phyloP scores from a whole-genome alignment of 371 early-diverging fungal genomes.

The Enterocytospora artemiae region DNA sequence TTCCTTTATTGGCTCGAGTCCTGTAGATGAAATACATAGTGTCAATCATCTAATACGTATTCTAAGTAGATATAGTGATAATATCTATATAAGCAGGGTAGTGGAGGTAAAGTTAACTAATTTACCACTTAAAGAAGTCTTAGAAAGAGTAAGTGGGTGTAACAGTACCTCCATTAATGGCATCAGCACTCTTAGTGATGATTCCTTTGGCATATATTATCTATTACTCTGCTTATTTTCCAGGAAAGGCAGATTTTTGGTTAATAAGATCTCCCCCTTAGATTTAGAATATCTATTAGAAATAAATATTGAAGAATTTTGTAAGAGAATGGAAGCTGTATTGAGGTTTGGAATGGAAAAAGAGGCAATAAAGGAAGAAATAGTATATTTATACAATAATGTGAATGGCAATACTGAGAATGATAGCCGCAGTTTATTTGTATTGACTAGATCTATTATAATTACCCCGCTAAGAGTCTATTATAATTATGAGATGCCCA shows the following conservation, averaged over 20 bases:
- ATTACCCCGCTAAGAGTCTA: constrained; percentile 25
- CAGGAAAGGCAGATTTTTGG: constrained; percentile 8
- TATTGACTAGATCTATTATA: background rate
- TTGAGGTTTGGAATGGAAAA: background rate
- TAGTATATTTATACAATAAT: background rate
- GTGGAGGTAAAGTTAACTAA: too few relatives aligned
- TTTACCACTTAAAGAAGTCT: too few relatives aligned
- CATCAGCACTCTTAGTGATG: too few relatives aligned
- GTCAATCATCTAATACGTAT: too few relatives aligned
- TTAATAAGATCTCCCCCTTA: background rate
- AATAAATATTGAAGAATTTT: background rate
- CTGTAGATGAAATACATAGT: too few relatives aligned
- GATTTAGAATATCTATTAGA: constrained; percentile 1
- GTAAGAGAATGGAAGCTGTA: background rate
- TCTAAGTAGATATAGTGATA: too few relatives aligned
- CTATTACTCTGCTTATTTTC: constrained; percentile 8
- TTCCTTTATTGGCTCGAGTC: too few relatives aligned
- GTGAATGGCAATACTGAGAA: background rate
- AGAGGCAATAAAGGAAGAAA: background rate
- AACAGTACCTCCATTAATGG: too few relatives aligned
- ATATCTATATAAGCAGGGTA: too few relatives aligned
- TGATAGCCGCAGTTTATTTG: background rate
- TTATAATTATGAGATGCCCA: constrained; percentile 13
- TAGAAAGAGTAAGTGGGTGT: too few relatives aligned
- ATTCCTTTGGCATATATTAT: constrained; percentile 6